Base-by-base conservation (phyloP, 2,329 filamentous ascomycete species). In the Penicillium decumbens region DNA sequence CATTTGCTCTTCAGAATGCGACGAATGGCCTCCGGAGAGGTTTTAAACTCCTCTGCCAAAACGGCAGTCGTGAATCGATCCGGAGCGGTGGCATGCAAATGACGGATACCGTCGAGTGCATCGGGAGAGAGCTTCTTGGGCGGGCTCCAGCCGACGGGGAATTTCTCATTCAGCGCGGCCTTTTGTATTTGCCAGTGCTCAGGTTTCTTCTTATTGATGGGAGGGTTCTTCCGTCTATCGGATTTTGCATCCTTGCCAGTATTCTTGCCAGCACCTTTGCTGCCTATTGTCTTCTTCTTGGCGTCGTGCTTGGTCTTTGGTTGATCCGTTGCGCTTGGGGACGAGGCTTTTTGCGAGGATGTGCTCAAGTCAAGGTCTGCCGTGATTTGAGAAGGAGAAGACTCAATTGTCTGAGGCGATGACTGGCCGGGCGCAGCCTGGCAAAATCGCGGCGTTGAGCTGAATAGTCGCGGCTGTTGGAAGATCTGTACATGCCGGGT, bases 91-190 rank as follows among this genome's bases (percentile, higher is more conserved):
- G 79, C 75, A 68, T 96, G 83, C 29, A 98, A 76, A 18, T 88
- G 85, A 37, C 90, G 84, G 59, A 98, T 95, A 37, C 90, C 91
- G n/a, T 88, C 85, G 28, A 96, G 76, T 1, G 91, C 89, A 69
- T 97, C 92, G 0, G 93, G 93, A 0, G 93, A 97, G 8, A 98
- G 79, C 50, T 85, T 85, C 70, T 95, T 96, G 42, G 81, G 80
- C 27, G 93, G 92, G 25, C 79, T 78, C 91, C 92, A 98, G 8
- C 85, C 74, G 33, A 72, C 83, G 6, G 85, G 80, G 57, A 96
- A 93, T 64, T 97, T 98, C 53, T 81, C 71, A 60, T 84, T 80
- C 30, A 95, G 71, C 0, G 83, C 86, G 1, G 74, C 74, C 67
- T 95, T 96, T 58, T 96, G 87, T 12, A 81, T 68, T 65, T 81